These are phyloP conservation scores for Aspergillus tanneri DNA, from an alignment of 2,329 filamentous ascomycete species.

Conservation along the genomic window DNA sequence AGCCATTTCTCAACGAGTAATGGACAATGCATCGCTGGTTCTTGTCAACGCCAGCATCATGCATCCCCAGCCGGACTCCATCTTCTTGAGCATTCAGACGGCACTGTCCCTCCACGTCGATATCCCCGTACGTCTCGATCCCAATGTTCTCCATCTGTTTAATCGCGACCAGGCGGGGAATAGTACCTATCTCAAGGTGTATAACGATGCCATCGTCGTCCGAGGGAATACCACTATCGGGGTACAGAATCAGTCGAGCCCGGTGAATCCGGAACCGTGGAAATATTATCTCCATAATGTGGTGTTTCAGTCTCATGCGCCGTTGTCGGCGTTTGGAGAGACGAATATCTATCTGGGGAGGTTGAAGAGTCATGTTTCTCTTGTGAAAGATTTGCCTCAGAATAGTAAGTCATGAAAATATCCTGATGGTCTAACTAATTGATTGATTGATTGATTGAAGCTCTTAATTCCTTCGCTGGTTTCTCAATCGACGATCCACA, in stretches of 20 bases:
- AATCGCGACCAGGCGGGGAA: conserved; percentile 16
- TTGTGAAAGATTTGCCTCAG: conserved; percentile 20
- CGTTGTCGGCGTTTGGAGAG: conserved; percentile 1
- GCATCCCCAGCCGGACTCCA: conserved; percentile 21
- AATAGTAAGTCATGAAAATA: conserved; percentile 10
- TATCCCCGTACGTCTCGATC: conserved; percentile 20
- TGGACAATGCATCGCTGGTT: conserved; percentile 45
- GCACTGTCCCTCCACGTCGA: conserved; percentile 22
- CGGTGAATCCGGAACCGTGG: neutral
- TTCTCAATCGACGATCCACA: conserved; percentile 21
- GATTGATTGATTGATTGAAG: no score
- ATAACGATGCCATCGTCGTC: conserved; percentile 17
- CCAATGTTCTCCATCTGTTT: conserved; percentile 18
- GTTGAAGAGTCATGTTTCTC: conserved; percentile 20
- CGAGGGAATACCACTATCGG: conserved; percentile 23
- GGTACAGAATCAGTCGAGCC: conserved; percentile 14
- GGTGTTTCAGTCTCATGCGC: conserved; percentile 1
- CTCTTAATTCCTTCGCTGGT: conserved; percentile 20
- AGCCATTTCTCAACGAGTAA: conserved; percentile 47
- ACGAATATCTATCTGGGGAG: neutral
- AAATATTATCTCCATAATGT: conserved; percentile 1
- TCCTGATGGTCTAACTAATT: neutral
- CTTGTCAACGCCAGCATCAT: conserved; percentile 28
- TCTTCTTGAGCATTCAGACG: conserved; percentile 20
- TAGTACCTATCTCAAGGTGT: conserved; percentile 1